Conservation (phyloP, 345 rosid genomes). For the Cochlearia excelsa region DNA sequence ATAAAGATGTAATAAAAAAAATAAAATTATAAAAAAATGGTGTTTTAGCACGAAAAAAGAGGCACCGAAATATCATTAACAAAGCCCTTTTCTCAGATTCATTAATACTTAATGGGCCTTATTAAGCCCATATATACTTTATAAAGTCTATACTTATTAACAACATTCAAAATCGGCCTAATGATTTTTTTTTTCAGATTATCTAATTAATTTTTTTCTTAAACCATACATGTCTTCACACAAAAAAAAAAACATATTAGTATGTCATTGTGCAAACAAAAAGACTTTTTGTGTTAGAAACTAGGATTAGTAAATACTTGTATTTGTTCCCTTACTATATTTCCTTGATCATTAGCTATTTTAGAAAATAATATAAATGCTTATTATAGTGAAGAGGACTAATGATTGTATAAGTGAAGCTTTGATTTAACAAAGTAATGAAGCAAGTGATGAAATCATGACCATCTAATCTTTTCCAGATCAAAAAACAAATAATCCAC, state of each 20-base stretch:
- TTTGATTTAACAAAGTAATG: conserved; percentile 26
- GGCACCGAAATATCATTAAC: too few species aligned
- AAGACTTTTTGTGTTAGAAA: too few species aligned
- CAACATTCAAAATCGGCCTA: conserved; percentile 10
- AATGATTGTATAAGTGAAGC: conserved; percentile 20
- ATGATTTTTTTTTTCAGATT: background rate
- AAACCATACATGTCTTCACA: too few species aligned
- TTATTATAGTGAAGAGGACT: background rate
- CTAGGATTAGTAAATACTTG: background rate
- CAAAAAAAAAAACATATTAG: too few species aligned
- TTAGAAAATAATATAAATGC: background rate
- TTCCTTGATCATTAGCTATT: background rate
- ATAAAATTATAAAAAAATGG: too few species aligned
- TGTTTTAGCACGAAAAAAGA: too few species aligned
- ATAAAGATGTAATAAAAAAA: too few species aligned
- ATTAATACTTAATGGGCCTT: conserved; percentile 3
- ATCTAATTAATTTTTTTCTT: background rate
- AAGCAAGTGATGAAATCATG: conserved; percentile 39
- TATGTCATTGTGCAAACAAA: too few species aligned
- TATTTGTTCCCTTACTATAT: background rate
- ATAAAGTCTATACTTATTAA: background rate
- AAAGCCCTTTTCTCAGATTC: background rate
- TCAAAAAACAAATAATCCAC: conserved; percentile 30
- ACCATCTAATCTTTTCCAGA: conserved; percentile 31
- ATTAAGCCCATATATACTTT: background rate